Conservation (phyloP, 768 basidiomycete species). For the Pisolithus orientalis region DNA sequence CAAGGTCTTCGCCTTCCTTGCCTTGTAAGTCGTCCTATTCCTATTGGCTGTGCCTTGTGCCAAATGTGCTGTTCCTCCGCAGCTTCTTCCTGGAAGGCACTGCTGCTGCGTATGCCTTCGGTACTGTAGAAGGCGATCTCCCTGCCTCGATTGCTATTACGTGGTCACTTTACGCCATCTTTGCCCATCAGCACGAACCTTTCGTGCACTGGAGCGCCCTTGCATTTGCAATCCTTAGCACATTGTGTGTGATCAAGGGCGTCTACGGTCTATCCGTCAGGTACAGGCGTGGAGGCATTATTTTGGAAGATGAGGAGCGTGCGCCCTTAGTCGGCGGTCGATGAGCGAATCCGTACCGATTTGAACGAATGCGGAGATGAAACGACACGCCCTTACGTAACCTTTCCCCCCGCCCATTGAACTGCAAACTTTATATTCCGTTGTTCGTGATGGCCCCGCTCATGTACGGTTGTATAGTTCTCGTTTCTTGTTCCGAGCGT, state of each 20-base stretch:
- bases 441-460: not conserved
- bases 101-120: constrained; percentile 92
- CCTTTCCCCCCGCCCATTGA: not conserved
- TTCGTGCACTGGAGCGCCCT: constrained; percentile 93
- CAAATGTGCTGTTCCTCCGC: constrained; percentile 3
- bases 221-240: constrained; percentile 76
- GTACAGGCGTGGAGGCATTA: constrained; percentile 43
- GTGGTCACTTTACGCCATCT: constrained; percentile 94
- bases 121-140: constrained; percentile 83
- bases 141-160: constrained; percentile 88
- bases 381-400: not conserved
- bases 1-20: constrained; percentile 93
- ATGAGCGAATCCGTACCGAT: constrained; percentile 8
- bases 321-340: constrained; percentile 62
- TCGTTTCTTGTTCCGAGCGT: not conserved
- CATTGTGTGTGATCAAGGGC: constrained; percentile 82
- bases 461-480: not conserved
- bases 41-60: not conserved
- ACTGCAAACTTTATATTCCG: not conserved
- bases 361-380: not conserved
- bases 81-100: constrained; percentile 92
- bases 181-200: constrained; percentile 54
- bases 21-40: constrained; percentile 45
- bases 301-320: constrained; percentile 81
- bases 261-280: constrained; percentile 47